phyloP scores from a whole-genome alignment of 129 eudicot species.

The Flaveria trinervia region DNA sequence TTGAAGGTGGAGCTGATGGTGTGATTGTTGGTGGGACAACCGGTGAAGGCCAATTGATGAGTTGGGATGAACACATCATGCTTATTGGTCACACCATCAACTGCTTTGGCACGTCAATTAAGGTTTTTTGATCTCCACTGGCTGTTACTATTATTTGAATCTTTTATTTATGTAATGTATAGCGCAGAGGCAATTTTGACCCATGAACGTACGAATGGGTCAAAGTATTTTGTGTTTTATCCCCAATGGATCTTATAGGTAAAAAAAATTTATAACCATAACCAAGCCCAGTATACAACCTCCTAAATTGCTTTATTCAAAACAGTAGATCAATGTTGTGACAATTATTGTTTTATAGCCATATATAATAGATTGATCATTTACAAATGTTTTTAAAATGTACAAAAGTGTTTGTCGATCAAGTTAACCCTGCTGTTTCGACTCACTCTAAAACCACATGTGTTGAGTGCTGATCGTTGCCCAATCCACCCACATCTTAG shows the following conservation, averaged over 20 bases:
- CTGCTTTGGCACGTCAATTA: conserved; percentile 60
- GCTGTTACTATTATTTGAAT: background rate
- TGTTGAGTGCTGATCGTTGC: background rate
- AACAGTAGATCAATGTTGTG: background rate
- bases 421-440: background rate
- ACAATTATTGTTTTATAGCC: background rate
- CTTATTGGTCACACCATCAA: conserved; percentile 71
- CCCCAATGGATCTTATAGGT: background rate
- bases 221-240: background rate
- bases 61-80: conserved; percentile 80
- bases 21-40: conserved; percentile 72
- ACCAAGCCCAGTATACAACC: too few species aligned
- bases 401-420: conserved; percentile 1
- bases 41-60: conserved; percentile 73
- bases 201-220: background rate
- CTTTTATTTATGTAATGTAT: background rate
- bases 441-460: background rate
- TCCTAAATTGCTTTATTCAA: background rate
- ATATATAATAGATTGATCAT: background rate
- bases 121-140: conserved; percentile 34
- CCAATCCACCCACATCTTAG: conserved; percentile 12
- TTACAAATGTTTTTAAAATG: background rate
- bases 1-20: conserved; percentile 56
- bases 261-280: too few species aligned
- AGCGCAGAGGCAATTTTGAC: background rate